Conservation (phyloP, 805 yeast species). For the Metschnikowia baotianmanensis region DNA sequence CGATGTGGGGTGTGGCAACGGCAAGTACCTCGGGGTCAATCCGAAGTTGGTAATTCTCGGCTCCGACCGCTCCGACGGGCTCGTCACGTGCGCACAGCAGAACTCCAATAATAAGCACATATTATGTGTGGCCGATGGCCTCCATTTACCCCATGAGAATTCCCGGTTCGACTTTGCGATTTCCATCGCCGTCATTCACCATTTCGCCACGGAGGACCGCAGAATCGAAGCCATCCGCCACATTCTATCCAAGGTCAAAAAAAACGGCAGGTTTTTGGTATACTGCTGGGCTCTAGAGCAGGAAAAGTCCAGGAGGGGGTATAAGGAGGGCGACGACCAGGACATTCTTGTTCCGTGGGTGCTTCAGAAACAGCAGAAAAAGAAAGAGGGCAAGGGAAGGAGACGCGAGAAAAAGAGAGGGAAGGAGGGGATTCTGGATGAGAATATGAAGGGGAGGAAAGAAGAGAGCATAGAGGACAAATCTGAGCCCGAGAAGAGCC, state of each 20-base stretch:
- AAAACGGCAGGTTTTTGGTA: constrained; percentile 68
- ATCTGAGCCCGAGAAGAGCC: no score
- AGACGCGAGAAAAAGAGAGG: constrained; percentile 31
- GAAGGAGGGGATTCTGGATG: neutral
- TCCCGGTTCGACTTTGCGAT: constrained; percentile 76
- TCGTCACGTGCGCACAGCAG: constrained; percentile 60
- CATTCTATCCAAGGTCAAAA: constrained; percentile 56
- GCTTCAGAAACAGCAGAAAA: constrained; percentile 47
- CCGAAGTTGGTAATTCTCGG: constrained; percentile 69
- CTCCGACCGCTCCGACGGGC: constrained; percentile 67
- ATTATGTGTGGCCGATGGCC: constrained; percentile 78
- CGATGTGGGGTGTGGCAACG: constrained; percentile 97
- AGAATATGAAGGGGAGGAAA: neutral
- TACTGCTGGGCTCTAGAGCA: constrained; percentile 99
- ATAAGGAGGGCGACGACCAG: constrained; percentile 86
- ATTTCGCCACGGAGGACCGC: constrained; percentile 82
- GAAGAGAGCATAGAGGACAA: constrained; percentile 8
- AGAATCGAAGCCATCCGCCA: constrained; percentile 72
- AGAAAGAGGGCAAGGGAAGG: constrained; percentile 45
- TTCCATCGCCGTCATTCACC: constrained; percentile 94
- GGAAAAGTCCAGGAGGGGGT: constrained; percentile 82
- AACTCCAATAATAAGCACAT: constrained; percentile 42
- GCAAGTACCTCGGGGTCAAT: constrained; percentile 81
- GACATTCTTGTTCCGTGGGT: constrained; percentile 98
- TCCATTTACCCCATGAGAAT: constrained; percentile 44